These are phyloP conservation scores for Ogataea trehaloabstinens DNA, from an alignment of 805 yeast species.

Conservation along the genomic window DNA sequence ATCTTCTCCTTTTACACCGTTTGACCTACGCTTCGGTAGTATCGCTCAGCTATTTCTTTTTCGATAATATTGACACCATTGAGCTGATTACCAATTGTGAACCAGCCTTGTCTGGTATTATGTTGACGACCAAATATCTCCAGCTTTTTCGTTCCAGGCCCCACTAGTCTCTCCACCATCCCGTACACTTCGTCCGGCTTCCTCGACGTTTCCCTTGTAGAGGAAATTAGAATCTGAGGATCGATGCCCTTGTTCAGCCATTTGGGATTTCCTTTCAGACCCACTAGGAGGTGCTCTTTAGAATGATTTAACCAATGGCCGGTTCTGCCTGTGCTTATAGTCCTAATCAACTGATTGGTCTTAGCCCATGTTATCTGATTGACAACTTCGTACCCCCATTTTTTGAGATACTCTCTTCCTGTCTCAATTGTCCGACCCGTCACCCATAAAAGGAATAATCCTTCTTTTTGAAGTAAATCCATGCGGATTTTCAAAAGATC, in stretches of 20 bases:
- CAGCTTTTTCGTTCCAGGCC: conserved; percentile 69
- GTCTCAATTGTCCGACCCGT: conserved; percentile 91
- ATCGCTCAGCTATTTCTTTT: conserved; percentile 42
- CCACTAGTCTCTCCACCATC: conserved; percentile 81
- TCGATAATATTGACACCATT: conserved; percentile 59
- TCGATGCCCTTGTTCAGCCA: conserved; percentile 72
- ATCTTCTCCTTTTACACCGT: no score
- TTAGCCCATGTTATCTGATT: conserved; percentile 92
- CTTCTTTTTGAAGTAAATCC: conserved; percentile 74
- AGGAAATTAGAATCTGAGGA: conserved; percentile 73
- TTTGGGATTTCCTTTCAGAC: conserved; percentile 73
- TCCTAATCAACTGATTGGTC: conserved; percentile 80
- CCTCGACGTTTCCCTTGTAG: conserved; percentile 83
- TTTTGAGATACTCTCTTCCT: conserved; percentile 70
- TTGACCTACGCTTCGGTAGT: conserved; percentile 10
- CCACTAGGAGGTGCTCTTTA: conserved; percentile 85
- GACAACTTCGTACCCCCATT: conserved; percentile 79
- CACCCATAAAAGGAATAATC: conserved; percentile 85
- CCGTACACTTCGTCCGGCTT: conserved; percentile 92
- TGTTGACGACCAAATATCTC: conserved; percentile 90
- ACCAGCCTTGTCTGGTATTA: conserved; percentile 87
- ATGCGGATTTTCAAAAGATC: conserved; percentile 69
- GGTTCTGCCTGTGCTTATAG: conserved; percentile 92
- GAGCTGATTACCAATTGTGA: conserved; percentile 78
- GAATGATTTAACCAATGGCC: conserved; percentile 98